Percentiles rank a stretch among this genome's conserved stretches.
These are phyloP conservation scores for Fusarium mundagurra DNA, from an alignment of 2,329 filamentous ascomycete species.

Conservation along the genomic window DNA sequence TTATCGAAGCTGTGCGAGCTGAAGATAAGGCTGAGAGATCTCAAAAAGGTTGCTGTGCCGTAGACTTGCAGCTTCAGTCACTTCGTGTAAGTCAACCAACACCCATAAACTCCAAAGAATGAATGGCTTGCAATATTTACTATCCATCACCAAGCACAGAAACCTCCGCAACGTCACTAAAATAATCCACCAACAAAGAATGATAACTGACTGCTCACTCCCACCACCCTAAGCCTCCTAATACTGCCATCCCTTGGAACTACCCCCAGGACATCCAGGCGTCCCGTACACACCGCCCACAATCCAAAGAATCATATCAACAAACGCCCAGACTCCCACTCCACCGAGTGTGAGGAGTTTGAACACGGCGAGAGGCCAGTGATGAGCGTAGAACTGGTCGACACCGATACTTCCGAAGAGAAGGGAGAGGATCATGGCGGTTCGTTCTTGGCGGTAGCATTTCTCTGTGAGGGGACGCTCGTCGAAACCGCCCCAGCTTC, in stretches of 20 bases:
- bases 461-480: constrained; percentile 22
- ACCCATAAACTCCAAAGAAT: not conserved
- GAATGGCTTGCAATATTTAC: not conserved
- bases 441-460: constrained; percentile 36
- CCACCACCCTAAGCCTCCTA: not conserved
- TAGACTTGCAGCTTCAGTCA: not conserved
- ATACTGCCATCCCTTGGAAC: constrained; percentile 22
- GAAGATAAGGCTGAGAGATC: not conserved
- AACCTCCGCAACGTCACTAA: not conserved
- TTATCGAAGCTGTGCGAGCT: not conserved
- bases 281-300: constrained; percentile 36
- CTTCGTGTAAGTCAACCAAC: not conserved
- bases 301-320: constrained; percentile 40
- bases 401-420: constrained; percentile 20
- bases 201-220: not conserved
- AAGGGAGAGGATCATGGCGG: constrained; percentile 30
- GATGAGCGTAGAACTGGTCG: constrained; percentile 36
- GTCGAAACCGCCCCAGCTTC: constrained; percentile 32
- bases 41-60: not conserved
- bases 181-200: not conserved
- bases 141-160: too few species aligned
- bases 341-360: constrained; percentile 36
- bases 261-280: constrained; percentile 32
- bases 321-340: constrained; percentile 17
- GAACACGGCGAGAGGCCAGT: constrained; percentile 28